Base-by-base conservation (phyloP, 2,329 filamentous ascomycete genomes). In the Cladorrhinum sp. region DNA sequence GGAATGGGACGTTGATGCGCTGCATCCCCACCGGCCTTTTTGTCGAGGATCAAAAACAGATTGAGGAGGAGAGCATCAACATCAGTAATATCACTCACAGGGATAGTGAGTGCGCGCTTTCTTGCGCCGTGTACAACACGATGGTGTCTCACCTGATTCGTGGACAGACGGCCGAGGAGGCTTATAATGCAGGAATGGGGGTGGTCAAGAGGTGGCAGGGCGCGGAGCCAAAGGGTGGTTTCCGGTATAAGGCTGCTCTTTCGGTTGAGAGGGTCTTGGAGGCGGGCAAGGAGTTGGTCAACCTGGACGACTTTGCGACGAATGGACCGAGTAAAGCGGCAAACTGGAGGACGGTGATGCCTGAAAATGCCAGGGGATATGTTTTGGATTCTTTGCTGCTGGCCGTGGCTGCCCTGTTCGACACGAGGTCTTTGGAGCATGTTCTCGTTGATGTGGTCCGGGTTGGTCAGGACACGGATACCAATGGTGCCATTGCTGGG, bases 1-100 rank as follows among this genome's bases (percentile, higher is more conserved):
- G 79, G 13, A 80, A 81, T 57, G 78, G 79, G 3, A 77, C 74
- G 36, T 64, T 81, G 62, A 81, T 81, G 79, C 72, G 79, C 2
- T 81, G 79, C 62, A 70, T 81, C 1, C 74, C 79, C 0, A 80
- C 77, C 0, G 78, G 69, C 0, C 64, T 80, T 13, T 79, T 81
- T 55, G 70, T 72, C 27, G 20, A 13, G 0, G 70, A 74, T 10
- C 55, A 53, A 1, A 64, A 69, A 1, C 67, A 60, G 24, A 20
- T 74, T 4, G 52, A 75, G 3, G 48, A 50, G 1, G 74, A 78
- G 53, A 74, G 73, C 50, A 56, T 71, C 7, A 69, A 69, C 3
- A 74, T 79, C 58, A 77, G 75, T 52, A 71, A 68, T 16, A 67
- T 79, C 23, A 64, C 59, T 13, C 61, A 62, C 55, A 41, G 59